phyloP scores from a whole-genome alignment of 768 basidiomycete genomes.

The Paxillus rubicundulus region DNA sequence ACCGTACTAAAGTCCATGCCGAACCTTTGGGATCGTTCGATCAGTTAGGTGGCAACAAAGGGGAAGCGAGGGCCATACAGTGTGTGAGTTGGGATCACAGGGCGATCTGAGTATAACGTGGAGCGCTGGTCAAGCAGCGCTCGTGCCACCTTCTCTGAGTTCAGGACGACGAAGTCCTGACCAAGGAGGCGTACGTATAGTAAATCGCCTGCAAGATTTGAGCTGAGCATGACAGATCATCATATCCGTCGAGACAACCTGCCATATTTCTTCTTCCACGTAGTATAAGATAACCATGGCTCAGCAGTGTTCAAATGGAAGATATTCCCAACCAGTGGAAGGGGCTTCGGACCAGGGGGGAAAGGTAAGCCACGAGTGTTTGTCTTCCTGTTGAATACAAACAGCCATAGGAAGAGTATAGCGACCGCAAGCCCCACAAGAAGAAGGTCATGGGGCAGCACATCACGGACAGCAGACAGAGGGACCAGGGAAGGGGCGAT shows the following conservation, averaged over 20 bases:
- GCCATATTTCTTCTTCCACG: conserved; percentile 35
- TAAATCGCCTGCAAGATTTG: conserved; percentile 16
- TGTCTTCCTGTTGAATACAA: conserved; percentile 1
- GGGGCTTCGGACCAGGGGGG: conserved; percentile 32
- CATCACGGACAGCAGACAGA: background rate
- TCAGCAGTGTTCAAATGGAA: conserved; percentile 23
- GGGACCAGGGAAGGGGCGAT: conserved; percentile 7
- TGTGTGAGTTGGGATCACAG: conserved; percentile 11
- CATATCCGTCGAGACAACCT: background rate
- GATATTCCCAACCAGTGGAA: conserved; percentile 30
- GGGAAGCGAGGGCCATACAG: conserved; percentile 7
- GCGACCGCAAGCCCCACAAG: background rate
- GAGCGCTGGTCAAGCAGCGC: conserved; percentile 28
- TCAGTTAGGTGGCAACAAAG: background rate
- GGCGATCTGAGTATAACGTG: conserved; percentile 27
- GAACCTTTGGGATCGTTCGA: conserved; percentile 17
- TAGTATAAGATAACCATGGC: conserved; percentile 36
- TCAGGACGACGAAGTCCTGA: conserved; percentile 25
- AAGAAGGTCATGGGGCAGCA: background rate
- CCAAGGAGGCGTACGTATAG: conserved; percentile 21
- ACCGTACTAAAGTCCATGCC: conserved; percentile 28
- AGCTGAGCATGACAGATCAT: conserved; percentile 1
- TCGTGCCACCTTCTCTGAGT: conserved; percentile 28
- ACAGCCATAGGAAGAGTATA: conserved; percentile 2
- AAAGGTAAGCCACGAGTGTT: conserved; percentile 11